Conservation (phyloP, 257 asterid species). For the Nicotiana tomentosiformis region DNA sequence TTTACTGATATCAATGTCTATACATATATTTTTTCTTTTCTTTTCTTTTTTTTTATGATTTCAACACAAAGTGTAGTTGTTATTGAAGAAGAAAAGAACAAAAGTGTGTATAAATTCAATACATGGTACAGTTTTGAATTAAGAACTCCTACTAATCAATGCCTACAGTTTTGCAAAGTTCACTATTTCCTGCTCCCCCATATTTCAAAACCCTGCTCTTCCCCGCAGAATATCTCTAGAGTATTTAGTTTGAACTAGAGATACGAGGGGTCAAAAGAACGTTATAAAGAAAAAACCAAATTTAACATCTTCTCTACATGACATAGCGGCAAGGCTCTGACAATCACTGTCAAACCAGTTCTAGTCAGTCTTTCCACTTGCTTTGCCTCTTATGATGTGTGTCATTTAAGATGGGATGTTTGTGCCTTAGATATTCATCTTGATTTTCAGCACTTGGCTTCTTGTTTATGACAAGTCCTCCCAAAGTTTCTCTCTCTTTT, state of each 20-base stretch:
- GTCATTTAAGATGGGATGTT: slow-evolving; percentile 13
- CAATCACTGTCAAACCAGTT: background rate
- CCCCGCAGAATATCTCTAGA: background rate
- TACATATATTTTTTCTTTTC: background rate
- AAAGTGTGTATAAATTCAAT: slow-evolving; percentile 2
- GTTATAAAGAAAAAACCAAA: background rate
- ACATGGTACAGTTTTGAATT: slow-evolving; percentile 11
- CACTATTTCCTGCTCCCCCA: background rate
- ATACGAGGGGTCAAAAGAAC: background rate
- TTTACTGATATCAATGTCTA: background rate
- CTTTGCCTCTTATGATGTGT: slow-evolving; percentile 8
- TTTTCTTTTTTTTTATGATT: background rate
- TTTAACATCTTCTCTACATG: slow-evolving; percentile 1
- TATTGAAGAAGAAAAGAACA: slow-evolving; percentile 4
- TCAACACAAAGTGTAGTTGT: background rate
- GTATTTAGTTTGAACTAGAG: background rate
- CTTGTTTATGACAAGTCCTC: slow-evolving; percentile 13
- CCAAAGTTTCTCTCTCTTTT: slow-evolving; percentile 29
- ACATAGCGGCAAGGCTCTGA: background rate
- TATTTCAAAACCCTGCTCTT: background rate
- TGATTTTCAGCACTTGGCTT: slow-evolving; percentile 13
- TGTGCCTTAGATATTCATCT: slow-evolving; percentile 23
- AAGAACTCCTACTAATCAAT: background rate
- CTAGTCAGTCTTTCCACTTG: slow-evolving; percentile 17
- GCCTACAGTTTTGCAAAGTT: background rate